Conservation (phyloP, 768 basidiomycete genomes). For the Kwoniella dendrophila region DNA sequence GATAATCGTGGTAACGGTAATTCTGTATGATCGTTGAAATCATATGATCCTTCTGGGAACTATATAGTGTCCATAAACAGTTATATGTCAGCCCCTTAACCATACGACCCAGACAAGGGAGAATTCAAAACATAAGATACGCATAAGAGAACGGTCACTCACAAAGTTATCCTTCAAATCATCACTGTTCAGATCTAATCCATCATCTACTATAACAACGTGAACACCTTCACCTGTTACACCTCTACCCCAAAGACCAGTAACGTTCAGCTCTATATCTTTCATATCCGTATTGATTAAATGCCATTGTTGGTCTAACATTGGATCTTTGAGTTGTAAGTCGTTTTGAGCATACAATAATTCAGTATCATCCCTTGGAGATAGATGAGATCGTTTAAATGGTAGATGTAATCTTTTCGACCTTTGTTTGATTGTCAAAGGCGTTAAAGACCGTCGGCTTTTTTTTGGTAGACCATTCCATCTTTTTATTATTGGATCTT, state of each 20-base stretch:
- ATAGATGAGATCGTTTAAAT: neutral
- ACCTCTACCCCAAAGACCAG: conserved; percentile 85
- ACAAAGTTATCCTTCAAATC: conserved; percentile 93
- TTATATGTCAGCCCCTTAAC: neutral
- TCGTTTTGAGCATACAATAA: conserved; percentile 60
- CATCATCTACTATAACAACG: conserved; percentile 90
- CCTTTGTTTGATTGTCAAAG: conserved; percentile 49
- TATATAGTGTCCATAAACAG: conserved; percentile 51
- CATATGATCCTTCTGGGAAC: conserved; percentile 86
- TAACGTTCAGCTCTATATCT: conserved; percentile 80
- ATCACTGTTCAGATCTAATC: conserved; percentile 82
- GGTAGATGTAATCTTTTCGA: conserved; percentile 51
- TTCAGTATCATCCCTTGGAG: conserved; percentile 34
- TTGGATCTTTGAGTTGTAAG: conserved; percentile 76
- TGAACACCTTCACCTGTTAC: conserved; percentile 84
- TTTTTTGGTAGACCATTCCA: conserved; percentile 24
- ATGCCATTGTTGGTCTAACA: conserved; percentile 89
- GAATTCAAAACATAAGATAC: too few relatives aligned
- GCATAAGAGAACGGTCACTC: conserved; percentile 17
- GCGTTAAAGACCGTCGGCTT: conserved; percentile 35
- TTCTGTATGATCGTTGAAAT: conserved; percentile 90
- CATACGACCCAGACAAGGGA: neutral
- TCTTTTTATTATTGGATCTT: conserved; percentile 34
- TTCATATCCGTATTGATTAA: conserved; percentile 82
- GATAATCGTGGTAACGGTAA: conserved; percentile 82